A percentile compares a stretch with the other conserved stretches of the same genome.
phyloP scores from a whole-genome alignment of 2,329 filamentous ascomycete genomes.

The Teratosphaeria pseudoeucalypti region DNA sequence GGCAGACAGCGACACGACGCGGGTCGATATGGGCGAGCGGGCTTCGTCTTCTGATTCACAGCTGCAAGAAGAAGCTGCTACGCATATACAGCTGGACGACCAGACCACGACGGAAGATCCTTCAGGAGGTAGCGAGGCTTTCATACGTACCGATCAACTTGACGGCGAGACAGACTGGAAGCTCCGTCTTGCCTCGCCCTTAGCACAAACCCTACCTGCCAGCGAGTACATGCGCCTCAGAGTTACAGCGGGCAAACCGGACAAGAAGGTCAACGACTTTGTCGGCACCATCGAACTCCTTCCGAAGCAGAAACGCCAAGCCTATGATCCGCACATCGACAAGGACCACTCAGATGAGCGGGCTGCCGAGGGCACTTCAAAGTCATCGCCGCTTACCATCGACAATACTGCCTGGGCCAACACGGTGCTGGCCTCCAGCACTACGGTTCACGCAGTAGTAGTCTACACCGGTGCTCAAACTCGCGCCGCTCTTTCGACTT shows the following conservation, averaged over 20 bases:
- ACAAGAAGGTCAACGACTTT: conserved; percentile 91
- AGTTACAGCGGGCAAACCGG: conserved; percentile 79
- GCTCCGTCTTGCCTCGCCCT: conserved; percentile 70
- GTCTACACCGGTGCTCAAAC: conserved; percentile 94
- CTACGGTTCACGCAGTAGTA: conserved; percentile 76
- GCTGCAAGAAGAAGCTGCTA: conserved; percentile 16
- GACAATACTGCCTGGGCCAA: conserved; percentile 99
- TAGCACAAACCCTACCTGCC: conserved; percentile 68
- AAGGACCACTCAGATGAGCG: not conserved
- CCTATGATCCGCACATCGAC: conserved; percentile 33
- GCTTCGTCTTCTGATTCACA: conserved; percentile 2
- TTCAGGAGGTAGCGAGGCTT: conserved; percentile 67
- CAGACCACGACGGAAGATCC: conserved; percentile 25
- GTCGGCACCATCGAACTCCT: conserved; percentile 74
- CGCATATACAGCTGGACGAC: conserved; percentile 16
- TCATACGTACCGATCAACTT: conserved; percentile 93
- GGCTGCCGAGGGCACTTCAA: not conserved
- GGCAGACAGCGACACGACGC: conserved; percentile 23
- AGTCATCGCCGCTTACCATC: conserved; percentile 67
- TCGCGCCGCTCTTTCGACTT: conserved; percentile 84
- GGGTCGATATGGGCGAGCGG: conserved; percentile 14
- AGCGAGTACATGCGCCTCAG: conserved; percentile 57
- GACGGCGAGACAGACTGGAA: conserved; percentile 99
- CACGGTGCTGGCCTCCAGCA: conserved; percentile 89
- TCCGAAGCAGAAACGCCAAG: conserved; percentile 36